A percentile compares a stretch with the other conserved stretches of the same genome.
Conservation (phyloP, 352 stramenopile species). For the Pythium utonaiense region DNA sequence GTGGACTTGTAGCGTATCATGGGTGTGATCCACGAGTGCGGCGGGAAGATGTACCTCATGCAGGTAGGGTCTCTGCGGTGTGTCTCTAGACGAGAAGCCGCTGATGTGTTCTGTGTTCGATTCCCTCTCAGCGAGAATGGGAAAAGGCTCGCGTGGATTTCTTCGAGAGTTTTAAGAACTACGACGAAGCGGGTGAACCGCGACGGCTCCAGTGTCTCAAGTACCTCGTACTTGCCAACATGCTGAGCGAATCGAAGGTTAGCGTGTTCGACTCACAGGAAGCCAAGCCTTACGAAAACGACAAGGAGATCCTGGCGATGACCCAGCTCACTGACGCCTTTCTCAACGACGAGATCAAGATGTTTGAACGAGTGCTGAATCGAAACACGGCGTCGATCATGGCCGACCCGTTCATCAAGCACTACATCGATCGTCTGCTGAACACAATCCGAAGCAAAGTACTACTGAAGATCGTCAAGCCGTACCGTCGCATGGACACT, state of each 20-base stretch:
- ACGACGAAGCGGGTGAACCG: slow-evolving; percentile 94
- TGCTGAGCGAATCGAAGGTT: slow-evolving; percentile 93
- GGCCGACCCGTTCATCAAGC: slow-evolving; percentile 94
- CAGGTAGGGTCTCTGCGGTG: slow-evolving; percentile 31
- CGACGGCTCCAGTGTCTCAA: slow-evolving; percentile 91
- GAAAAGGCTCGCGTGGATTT: slow-evolving; percentile 92
- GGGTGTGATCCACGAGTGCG: slow-evolving; percentile 93
- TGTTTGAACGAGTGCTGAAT: slow-evolving; percentile 91
- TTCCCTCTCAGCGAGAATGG: slow-evolving; percentile 71
- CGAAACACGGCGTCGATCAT: slow-evolving; percentile 88
- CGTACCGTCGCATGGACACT: slow-evolving; percentile 92
- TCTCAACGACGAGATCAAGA: slow-evolving; percentile 93
- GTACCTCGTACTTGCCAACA: slow-evolving; percentile 94
- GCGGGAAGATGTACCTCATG: slow-evolving; percentile 97
- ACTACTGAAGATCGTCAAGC: slow-evolving; percentile 91
- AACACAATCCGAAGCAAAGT: slow-evolving; percentile 95
- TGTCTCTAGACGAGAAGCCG: neutral
- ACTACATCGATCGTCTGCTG: slow-evolving; percentile 93
- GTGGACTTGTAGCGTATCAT: slow-evolving; percentile 74
- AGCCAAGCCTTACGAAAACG: slow-evolving; percentile 90
- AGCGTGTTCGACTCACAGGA: slow-evolving; percentile 96
- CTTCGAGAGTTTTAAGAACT: slow-evolving; percentile 95
- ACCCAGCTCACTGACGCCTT: slow-evolving; percentile 94
- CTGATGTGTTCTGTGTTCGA: neutral
- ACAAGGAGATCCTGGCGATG: slow-evolving; percentile 95